Evolutionary conservation across 257 asterid species (phyloP).

Genomic region (Rhazya stricta): DNA sequence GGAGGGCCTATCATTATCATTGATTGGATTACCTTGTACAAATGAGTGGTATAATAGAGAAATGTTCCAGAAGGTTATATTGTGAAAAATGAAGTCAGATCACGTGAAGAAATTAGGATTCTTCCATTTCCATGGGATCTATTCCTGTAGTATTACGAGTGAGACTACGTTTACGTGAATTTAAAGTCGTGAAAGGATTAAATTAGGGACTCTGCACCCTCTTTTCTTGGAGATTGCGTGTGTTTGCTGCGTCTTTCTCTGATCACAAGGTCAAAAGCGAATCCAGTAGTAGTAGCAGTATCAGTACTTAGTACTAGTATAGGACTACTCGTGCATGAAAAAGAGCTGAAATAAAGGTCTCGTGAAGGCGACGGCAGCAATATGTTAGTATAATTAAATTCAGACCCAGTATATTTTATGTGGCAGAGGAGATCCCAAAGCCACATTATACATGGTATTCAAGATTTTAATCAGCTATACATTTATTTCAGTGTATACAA

Average conservation of each 20-base stretch:
- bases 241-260: neutral
- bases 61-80: neutral
- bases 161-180: slow-evolving; percentile 32
- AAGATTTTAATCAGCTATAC: neutral
- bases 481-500: neutral
- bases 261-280: slow-evolving; percentile 29
- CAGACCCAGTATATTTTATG: neutral
- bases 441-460: neutral
- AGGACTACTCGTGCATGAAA: slow-evolving; percentile 23
- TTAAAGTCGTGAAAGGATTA: slow-evolving; percentile 23
- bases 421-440: slow-evolving; percentile 12
- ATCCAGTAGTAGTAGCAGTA: slow-evolving; percentile 17
- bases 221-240: slow-evolving; percentile 9
- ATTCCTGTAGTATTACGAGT: slow-evolving; percentile 10
- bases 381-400: slow-evolving; percentile 8
- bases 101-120: neutral
- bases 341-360: slow-evolving; percentile 40
- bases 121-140: neutral
- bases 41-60: neutral
- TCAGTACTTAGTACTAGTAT: too few species aligned
- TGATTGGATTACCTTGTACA: neutral
- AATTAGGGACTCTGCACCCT: slow-evolving; percentile 13
- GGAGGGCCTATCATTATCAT: slow-evolving; percentile 8
- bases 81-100: slow-evolving; percentile 1
- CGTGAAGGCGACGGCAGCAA: slow-evolving; percentile 67